These are phyloP conservation scores for Magnolia sinica DNA, from an alignment of 164 flowering plant species.

Conservation along the genomic window DNA sequence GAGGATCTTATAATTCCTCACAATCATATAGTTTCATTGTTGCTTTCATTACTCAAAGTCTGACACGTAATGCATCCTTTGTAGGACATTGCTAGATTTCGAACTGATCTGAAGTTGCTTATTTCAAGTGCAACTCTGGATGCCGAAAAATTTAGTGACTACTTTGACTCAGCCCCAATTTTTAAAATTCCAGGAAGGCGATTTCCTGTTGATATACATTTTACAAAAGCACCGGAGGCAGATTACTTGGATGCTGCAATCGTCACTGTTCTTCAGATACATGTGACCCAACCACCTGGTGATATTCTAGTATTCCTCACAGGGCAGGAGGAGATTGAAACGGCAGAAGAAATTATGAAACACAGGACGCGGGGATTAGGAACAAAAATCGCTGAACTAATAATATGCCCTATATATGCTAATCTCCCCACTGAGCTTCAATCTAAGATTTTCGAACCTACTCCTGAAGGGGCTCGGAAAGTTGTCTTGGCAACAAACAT, in stretches of 20 bases:
- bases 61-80: constrained; percentile 6
- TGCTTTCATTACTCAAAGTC: background rate
- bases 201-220: constrained; percentile 85
- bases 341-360: constrained; percentile 85
- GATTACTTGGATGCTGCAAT: constrained; percentile 96
- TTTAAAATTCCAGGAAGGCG: constrained; percentile 92
- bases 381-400: constrained; percentile 84
- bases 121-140: constrained; percentile 99
- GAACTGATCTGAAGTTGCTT: constrained; percentile 85
- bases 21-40: background rate
- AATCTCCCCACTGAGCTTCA: constrained; percentile 94
- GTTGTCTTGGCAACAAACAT: constrained; percentile 92
- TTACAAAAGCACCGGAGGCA: constrained; percentile 91
- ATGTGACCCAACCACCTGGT: constrained; percentile 76
- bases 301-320: constrained; percentile 87
- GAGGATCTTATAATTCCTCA: background rate
- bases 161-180: constrained; percentile 91
- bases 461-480: constrained; percentile 95
- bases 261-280: constrained; percentile 86
- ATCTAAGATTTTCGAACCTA: constrained; percentile 90
- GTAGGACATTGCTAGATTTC: constrained; percentile 87
- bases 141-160: constrained; percentile 96
- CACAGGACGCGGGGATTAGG: constrained; percentile 88
- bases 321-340: constrained; percentile 94
- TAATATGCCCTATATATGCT: constrained; percentile 97